Percentiles rank a stretch among this genome's conserved stretches.
These are phyloP conservation scores for Huntiella decipiens DNA, from an alignment of 2,329 filamentous ascomycete genomes.

Conservation along the genomic window DNA sequence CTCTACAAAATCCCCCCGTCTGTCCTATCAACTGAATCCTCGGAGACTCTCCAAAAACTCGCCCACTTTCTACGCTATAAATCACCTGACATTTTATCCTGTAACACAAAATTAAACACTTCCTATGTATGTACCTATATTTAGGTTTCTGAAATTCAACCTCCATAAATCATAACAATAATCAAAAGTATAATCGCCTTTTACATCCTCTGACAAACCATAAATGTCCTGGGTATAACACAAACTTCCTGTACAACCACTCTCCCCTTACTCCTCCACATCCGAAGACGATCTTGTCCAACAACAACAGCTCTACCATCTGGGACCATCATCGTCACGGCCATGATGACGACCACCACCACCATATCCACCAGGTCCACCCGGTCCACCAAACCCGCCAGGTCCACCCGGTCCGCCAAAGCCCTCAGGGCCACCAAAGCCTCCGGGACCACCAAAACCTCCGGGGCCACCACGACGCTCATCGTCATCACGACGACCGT, in stretches of 20 bases:
- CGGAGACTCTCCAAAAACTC: too few species aligned
- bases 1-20: too few species aligned
- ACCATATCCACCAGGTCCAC: slow-evolving; percentile 2
- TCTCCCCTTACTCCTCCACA: background rate
- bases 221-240: background rate
- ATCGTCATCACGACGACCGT: slow-evolving; percentile 14
- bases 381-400: slow-evolving; percentile 12
- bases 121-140: too few species aligned
- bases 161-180: too few species aligned
- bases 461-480: slow-evolving; percentile 10
- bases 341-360: slow-evolving; percentile 5
- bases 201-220: too few species aligned
- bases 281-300: background rate
- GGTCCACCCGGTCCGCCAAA: slow-evolving; percentile 11
- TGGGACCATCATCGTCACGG: slow-evolving; percentile 5
- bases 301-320: slow-evolving; percentile 9
- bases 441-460: slow-evolving; percentile 1
- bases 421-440: background rate
- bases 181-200: too few species aligned
- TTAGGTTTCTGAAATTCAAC: too few species aligned
- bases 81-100: too few species aligned
- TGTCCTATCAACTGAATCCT: too few species aligned
- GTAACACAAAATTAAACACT: too few species aligned
- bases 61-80: too few species aligned
- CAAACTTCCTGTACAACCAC: background rate